These are phyloP conservation scores for Achaetomiella virescens DNA, from an alignment of 495 filamentous ascomycete genomes.

Conservation along the genomic window DNA sequence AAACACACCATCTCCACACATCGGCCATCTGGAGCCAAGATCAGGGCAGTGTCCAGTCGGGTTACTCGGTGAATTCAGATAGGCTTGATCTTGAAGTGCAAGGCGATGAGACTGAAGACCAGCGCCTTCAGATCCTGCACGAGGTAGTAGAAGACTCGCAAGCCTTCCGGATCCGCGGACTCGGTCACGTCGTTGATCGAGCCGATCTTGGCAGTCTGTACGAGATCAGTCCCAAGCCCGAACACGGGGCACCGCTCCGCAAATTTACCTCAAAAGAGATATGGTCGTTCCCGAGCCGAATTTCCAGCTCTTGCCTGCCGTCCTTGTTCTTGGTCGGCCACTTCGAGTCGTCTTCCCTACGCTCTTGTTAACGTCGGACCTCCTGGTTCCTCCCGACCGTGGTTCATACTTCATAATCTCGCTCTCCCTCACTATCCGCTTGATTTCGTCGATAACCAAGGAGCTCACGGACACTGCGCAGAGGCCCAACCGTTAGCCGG, in stretches of 20 bases:
- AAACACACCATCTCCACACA: too few relatives aligned
- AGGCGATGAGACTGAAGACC: conserved; percentile 89
- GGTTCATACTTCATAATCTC: conserved; percentile 87
- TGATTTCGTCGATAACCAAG: conserved; percentile 88
- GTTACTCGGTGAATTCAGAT: conserved; percentile 50
- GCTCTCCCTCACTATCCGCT: conserved; percentile 93
- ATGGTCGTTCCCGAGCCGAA: conserved; percentile 88
- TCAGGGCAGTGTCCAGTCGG: too few relatives aligned
- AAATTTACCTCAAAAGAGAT: conserved; percentile 86
- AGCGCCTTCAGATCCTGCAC: conserved; percentile 97
- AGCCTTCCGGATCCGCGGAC: conserved; percentile 89
- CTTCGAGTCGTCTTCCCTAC: conserved; percentile 95
- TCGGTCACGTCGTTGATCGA: conserved; percentile 95
- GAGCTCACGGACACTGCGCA: conserved; percentile 88
- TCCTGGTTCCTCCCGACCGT: neutral
- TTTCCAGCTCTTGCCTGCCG: conserved; percentile 94
- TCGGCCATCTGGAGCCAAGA: too few relatives aligned
- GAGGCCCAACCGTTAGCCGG: neutral
- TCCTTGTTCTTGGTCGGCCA: conserved; percentile 99
- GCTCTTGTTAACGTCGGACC: conserved; percentile 22
- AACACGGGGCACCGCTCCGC: neutral
- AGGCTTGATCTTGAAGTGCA: conserved; percentile 99
- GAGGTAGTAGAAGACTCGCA: conserved; percentile 99
- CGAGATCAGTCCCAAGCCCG: conserved; percentile 22
- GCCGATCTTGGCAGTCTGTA: conserved; percentile 94